Conservation (phyloP, 78 protist genomes). For the Dictyostelium citrinum region DNA sequence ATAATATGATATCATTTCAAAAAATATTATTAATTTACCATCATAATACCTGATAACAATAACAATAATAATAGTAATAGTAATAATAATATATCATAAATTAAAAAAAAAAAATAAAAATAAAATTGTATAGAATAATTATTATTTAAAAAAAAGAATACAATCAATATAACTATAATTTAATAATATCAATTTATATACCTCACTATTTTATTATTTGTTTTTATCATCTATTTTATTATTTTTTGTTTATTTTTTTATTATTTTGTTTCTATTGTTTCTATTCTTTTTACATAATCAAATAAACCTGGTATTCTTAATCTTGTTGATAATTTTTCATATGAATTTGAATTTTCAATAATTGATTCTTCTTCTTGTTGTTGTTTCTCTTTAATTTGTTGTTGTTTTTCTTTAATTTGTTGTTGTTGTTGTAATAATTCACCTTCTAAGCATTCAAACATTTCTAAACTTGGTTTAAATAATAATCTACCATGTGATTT, state of each 20-base stretch:
- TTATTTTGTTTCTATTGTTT: background rate
- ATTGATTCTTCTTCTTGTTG: background rate
- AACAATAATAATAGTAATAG: no score
- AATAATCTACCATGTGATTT: conserved; percentile 1
- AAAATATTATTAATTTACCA: no score
- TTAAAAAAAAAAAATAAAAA: background rate
- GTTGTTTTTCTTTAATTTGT: background rate
- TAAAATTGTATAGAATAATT: background rate
- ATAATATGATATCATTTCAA: no score
- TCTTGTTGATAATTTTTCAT: background rate
- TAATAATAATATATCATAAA: background rate
- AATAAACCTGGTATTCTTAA: conserved; percentile 37
- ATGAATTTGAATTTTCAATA: background rate
- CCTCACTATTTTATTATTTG: no score
- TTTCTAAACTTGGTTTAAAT: conserved; percentile 12
- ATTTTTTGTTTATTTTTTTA: background rate
- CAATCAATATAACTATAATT: background rate
- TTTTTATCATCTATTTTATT: background rate
- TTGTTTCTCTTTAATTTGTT: background rate
- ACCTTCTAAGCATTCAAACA: background rate
- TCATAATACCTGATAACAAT: no score
- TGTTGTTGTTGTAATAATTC: background rate
- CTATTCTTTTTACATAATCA: conserved; percentile 32
- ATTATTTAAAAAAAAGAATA: background rate
- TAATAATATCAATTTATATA: no score